phyloP scores from a whole-genome alignment of 768 basidiomycete genomes.

The Suillus subluteus region DNA sequence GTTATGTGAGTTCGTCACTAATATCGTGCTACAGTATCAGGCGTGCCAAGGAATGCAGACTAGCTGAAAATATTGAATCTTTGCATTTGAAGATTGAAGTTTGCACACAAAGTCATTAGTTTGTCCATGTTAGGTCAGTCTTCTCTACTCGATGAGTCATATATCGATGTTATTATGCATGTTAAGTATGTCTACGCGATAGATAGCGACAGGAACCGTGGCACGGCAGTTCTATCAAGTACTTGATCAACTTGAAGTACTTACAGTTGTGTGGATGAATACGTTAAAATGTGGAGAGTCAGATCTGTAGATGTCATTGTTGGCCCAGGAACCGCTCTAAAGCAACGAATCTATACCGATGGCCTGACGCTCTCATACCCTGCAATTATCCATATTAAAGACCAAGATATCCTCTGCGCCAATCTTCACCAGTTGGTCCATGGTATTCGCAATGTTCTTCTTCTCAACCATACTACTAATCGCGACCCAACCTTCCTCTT shows the following conservation, averaged over 20 bases:
- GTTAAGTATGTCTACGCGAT: neutral
- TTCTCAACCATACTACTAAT: slow-evolving; percentile 94
- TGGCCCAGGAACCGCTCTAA: neutral
- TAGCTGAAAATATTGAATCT: neutral
- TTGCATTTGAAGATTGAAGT: neutral
- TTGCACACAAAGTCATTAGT: neutral
- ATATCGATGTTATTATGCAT: neutral
- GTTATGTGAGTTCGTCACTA: neutral
- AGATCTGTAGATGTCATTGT: neutral
- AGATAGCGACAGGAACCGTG: neutral
- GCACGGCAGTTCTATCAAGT: neutral
- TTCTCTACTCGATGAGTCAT: no score
- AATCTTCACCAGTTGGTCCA: slow-evolving; percentile 82
- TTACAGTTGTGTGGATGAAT: neutral
- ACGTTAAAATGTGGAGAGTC: neutral
- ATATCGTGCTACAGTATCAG: neutral
- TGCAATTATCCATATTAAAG: slow-evolving; percentile 90
- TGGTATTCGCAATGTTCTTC: slow-evolving; percentile 73
- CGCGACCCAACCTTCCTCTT: slow-evolving; percentile 85
- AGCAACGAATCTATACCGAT: neutral
- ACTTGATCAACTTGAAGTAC: neutral
- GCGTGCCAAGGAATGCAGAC: neutral
- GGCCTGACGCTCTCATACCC: slow-evolving; percentile 57
- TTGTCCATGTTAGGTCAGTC: neutral
- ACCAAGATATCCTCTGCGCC: slow-evolving; percentile 93